These are phyloP conservation scores for Botryococcus braunii DNA, from an alignment of 163 green algal genomes.

Conservation along the genomic window DNA sequence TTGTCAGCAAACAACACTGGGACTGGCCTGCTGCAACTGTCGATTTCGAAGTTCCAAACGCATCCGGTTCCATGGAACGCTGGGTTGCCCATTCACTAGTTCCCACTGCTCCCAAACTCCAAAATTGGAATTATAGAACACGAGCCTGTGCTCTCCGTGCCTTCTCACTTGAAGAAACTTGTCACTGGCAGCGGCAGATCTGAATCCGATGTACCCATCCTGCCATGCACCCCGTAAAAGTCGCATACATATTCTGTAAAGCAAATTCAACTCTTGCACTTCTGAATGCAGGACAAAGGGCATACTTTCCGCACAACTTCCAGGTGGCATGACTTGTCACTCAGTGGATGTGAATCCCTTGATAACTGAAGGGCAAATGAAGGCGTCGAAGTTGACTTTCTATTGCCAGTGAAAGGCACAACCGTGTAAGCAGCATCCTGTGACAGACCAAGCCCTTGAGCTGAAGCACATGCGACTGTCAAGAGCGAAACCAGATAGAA, in stretches of 20 bases:
- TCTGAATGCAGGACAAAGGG: background rate
- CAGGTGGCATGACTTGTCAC: slow-evolving; percentile 20
- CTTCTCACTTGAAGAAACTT: slow-evolving; percentile 44
- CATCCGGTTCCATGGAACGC: slow-evolving; percentile 8
- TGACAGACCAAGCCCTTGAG: no score
- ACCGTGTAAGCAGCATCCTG: background rate
- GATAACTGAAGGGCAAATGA: background rate
- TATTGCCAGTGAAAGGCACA: background rate
- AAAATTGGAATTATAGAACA: slow-evolving; percentile 49
- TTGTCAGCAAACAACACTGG: background rate
- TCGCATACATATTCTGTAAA: background rate
- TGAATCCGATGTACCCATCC: slow-evolving; percentile 44
- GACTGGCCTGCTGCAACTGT: slow-evolving; percentile 10
- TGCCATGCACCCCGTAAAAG: no score
- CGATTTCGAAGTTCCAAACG: slow-evolving; percentile 15
- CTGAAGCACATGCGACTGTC: no score
- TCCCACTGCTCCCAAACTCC: slow-evolving; percentile 61
- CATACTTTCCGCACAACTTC: slow-evolving; percentile 28
- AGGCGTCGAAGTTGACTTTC: background rate
- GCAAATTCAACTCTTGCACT: background rate
- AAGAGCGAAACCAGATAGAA: no score
- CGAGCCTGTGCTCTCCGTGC: slow-evolving; percentile 30
- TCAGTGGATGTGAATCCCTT: background rate
- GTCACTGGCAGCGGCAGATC: slow-evolving; percentile 29
- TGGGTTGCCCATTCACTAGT: slow-evolving; percentile 20